Percentiles rank a stretch among this genome's conserved stretches.
These are phyloP conservation scores for Globisporangium middletonii DNA, from an alignment of 352 stramenopile species.

Conservation along the genomic window DNA sequence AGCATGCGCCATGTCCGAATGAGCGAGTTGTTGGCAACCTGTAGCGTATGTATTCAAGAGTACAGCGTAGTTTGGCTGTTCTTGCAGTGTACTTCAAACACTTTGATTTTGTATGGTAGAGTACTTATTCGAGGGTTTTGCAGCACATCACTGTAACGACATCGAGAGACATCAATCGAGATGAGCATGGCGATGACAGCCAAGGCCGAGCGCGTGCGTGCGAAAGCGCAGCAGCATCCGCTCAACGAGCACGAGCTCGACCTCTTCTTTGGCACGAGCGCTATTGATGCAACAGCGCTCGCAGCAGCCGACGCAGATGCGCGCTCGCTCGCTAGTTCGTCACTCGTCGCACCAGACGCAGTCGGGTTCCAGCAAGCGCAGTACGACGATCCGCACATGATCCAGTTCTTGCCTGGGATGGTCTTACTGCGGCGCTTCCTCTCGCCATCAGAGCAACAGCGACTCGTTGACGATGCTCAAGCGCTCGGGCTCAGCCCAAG, in stretches of 20 bases:
- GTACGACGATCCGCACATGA: constrained; percentile 1
- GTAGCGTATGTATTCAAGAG: too few species aligned
- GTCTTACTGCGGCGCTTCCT: constrained; percentile 58
- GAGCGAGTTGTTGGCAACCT: neutral
- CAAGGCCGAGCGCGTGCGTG: constrained; percentile 47
- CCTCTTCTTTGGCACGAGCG: constrained; percentile 32
- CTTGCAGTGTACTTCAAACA: too few species aligned
- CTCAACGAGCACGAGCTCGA: constrained; percentile 59
- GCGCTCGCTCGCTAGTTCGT: neutral
- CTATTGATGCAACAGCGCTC: constrained; percentile 1
- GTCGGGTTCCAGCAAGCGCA: constrained; percentile 5
- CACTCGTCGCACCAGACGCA: constrained; percentile 5
- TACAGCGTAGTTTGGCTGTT: too few species aligned
- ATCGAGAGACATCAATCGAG: neutral
- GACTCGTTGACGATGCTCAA: constrained; percentile 44
- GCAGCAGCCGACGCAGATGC: constrained; percentile 1
- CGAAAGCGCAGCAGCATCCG: constrained; percentile 36
- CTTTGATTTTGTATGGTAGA: too few species aligned
- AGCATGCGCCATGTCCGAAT: neutral
- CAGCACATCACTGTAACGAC: too few species aligned
- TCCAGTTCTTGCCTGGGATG: constrained; percentile 48
- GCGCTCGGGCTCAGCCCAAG: constrained; percentile 33
- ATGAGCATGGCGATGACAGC: constrained; percentile 13
- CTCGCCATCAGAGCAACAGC: constrained; percentile 39
- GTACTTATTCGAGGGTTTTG: too few species aligned